Percentiles rank a stretch among this genome's conserved stretches.
Conservation (phyloP, 2,329 filamentous ascomycete genomes). For the Onygenales sp. region DNA sequence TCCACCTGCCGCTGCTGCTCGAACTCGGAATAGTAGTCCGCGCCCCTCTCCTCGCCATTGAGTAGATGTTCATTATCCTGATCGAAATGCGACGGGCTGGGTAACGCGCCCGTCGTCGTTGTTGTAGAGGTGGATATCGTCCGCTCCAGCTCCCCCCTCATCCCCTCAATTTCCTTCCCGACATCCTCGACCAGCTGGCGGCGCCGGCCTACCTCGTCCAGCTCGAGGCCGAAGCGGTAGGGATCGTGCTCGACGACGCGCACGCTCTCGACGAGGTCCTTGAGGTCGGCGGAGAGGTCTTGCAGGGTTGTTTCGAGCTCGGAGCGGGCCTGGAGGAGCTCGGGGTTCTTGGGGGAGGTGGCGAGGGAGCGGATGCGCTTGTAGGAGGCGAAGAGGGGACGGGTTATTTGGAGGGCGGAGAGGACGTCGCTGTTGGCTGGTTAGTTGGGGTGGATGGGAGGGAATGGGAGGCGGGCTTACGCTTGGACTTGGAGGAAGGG, state of each 20-base stretch:
- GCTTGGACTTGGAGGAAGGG: conserved; percentile 41
- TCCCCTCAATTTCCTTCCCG: conserved; percentile 78
- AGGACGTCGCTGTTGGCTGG: conserved; percentile 65
- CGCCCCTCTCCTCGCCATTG: conserved; percentile 36
- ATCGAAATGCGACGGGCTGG: conserved; percentile 50
- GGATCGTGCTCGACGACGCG: conserved; percentile 80
- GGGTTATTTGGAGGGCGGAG: conserved; percentile 66
- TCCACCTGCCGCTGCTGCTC: conserved; percentile 85
- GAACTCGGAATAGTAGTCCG: conserved; percentile 66
- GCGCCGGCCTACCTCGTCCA: conserved; percentile 71
- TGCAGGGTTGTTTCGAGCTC: conserved; percentile 72
- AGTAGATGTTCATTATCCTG: conserved; percentile 29
- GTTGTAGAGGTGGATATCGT: conserved; percentile 31
- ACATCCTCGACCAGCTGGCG: conserved; percentile 79
- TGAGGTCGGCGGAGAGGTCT: conserved; percentile 74
- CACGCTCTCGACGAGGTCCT: conserved; percentile 80
- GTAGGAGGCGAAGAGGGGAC: conserved; percentile 87
- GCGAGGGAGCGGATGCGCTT: conserved; percentile 86
- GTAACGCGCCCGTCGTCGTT: conserved; percentile 37
- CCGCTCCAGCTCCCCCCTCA: conserved; percentile 71
- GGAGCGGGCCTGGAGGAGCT: conserved; percentile 52
- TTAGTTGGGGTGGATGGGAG: conserved; percentile 6
- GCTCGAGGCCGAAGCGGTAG: conserved; percentile 73
- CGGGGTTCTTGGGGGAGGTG: conserved; percentile 60
- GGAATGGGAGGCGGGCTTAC: conserved; percentile 19